Base-by-base conservation (phyloP, 2,329 filamentous ascomycete genomes). In the Achaetomium macrosporum region DNA sequence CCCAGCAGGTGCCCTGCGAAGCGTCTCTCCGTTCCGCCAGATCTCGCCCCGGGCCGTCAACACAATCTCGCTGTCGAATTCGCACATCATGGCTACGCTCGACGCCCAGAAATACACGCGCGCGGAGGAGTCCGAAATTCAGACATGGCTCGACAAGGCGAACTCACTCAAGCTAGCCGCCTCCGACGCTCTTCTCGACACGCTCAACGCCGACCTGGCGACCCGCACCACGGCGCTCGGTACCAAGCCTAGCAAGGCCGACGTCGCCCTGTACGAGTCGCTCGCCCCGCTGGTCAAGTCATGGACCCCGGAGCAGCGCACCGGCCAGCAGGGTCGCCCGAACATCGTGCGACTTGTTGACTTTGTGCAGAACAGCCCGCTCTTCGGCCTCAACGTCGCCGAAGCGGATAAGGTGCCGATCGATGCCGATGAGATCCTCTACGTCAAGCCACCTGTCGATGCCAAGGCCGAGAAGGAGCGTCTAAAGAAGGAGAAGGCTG, bases 391-490 rank as follows among this genome's bases (percentile, higher is more conserved):
- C 55, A 79, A 81, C 57, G 73, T 96, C 59, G 75, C 78, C 56
- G 82, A 85, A 13, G 77, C 73, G 49, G 83, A 93, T 66, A 96
- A 93, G 77, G 73, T 96, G 64, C 73, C 74, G 61, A 81, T 97
- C 61, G 84, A 96, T 69, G 74, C 82, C 47, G 84, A 90, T 64
- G 86, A 91, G 63, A 81, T 97, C 55, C 79, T 89, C 58, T 91
- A 90, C 69, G 85, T 91, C 63, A 92, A 93, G 74, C 92, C 92
- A 62, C 88, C 88, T 17, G 83, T 92, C 57, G 90, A 96, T 61
- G 83, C 87, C 64, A 95, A 95, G 78, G 90, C 90, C 52, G 92
- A 96, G 78, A 96, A 96, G 77, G 91, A 96, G 79, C 84, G 87
- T 44, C 82, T 92, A 72, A 96, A 96, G 85, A 95, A 95, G 77